A percentile compares a stretch with the other conserved stretches of the same genome.
Evolutionary conservation across 345 rosid species (phyloP).

Genomic region (Erysimum cheiranthoides): DNA sequence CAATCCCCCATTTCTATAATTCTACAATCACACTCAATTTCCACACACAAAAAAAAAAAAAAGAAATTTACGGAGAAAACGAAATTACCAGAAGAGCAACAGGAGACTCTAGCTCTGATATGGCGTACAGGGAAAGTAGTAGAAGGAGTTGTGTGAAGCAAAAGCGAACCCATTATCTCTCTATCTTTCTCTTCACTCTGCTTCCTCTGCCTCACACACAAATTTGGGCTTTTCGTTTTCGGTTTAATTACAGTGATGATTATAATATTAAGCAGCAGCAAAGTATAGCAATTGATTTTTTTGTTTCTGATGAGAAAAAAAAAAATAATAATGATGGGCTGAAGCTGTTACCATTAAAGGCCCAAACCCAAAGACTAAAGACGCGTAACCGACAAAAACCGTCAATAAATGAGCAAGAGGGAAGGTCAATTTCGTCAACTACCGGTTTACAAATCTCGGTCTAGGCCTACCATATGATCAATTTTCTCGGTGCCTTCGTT

Average conservation of each 20-base stretch:
- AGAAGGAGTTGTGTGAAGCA: conserved; percentile 51
- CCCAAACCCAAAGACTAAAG: not conserved
- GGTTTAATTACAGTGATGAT: too few relatives aligned
- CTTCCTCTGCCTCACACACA: conserved; percentile 20
- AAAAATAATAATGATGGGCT: not conserved
- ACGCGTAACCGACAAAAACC: conserved; percentile 46
- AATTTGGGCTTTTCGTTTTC: not conserved
- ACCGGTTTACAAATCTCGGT: conserved; percentile 27
- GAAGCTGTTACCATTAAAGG: not conserved
- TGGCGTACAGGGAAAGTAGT: conserved; percentile 50
- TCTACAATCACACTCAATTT: conserved; percentile 3
- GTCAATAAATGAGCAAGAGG: conserved; percentile 30
- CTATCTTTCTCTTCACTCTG: conserved; percentile 19
- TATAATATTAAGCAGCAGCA: not conserved
- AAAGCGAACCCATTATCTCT: conserved; percentile 42
- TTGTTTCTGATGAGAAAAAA: not conserved
- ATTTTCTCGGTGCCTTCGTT: conserved; percentile 23
- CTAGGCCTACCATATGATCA: conserved; percentile 12
- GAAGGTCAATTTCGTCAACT: conserved; percentile 13
- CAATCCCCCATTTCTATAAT: not conserved
- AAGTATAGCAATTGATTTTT: conserved; percentile 11
- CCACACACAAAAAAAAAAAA: not conserved
- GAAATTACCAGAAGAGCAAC: conserved; percentile 61
- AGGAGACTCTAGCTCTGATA: conserved; percentile 48
- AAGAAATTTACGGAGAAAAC: not conserved